phyloP scores from a whole-genome alignment of 441 rosid genomes.

The Gossypium aridum region DNA sequence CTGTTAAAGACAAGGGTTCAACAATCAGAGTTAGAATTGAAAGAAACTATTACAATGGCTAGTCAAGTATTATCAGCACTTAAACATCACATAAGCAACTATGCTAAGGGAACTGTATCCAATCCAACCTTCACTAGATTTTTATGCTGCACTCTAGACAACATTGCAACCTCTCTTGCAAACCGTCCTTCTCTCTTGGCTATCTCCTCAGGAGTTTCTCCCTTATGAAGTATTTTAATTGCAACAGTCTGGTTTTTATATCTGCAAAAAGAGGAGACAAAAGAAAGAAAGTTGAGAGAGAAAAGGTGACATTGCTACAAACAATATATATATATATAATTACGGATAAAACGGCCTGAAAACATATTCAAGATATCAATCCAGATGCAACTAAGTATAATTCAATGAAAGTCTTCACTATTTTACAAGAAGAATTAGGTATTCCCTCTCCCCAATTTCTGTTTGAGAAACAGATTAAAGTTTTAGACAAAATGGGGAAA shows the following conservation, averaged over 20 bases:
- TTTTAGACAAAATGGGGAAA: constrained; percentile 1
- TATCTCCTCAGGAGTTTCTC: constrained; percentile 77
- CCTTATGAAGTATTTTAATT: constrained; percentile 67
- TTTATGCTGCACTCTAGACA: constrained; percentile 79
- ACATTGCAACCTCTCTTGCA: constrained; percentile 81
- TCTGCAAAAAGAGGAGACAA: constrained; percentile 22
- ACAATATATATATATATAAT: background rate
- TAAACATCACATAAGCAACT: background rate
- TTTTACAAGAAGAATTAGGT: background rate
- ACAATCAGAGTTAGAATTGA: background rate
- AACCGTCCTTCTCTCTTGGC: constrained; percentile 68
- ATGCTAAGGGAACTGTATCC: background rate
- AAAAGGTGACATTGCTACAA: background rate
- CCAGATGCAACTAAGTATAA: constrained; percentile 1
- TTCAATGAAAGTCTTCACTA: background rate
- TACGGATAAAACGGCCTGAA: background rate
- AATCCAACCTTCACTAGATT: constrained; percentile 31
- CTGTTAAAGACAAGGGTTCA: constrained; percentile 28
- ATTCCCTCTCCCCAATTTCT: background rate
- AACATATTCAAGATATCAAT: background rate
- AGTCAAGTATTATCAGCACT: background rate
- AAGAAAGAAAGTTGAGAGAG: background rate
- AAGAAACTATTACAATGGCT: background rate
- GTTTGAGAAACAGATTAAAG: background rate
- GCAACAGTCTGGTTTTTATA: constrained; percentile 81